These are phyloP conservation scores for Anastatica hierochuntica DNA, from an alignment of 345 rosid genomes.

Conservation along the genomic window DNA sequence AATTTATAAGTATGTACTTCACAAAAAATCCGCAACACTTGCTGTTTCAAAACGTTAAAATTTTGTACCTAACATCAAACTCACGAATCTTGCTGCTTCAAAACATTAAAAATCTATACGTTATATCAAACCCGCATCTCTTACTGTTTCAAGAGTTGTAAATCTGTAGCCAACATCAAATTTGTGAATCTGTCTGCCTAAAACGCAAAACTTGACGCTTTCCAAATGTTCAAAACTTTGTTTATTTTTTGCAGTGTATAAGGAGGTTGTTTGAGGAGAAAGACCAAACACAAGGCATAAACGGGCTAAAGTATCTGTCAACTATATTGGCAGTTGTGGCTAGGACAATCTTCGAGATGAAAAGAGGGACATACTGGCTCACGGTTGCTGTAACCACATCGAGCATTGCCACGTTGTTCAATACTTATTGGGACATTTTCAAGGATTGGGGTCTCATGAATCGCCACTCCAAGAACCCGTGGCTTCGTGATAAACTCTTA, in stretches of 20 bases:
- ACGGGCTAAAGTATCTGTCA: slow-evolving; percentile 49
- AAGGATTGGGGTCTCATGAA: slow-evolving; percentile 72
- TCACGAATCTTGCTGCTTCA: too few relatives aligned
- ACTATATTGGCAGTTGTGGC: slow-evolving; percentile 47
- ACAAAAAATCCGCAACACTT: too few relatives aligned
- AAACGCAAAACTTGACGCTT: too few relatives aligned
- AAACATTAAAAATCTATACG: too few relatives aligned
- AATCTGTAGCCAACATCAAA: too few relatives aligned
- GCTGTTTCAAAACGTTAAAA: too few relatives aligned
- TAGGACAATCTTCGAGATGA: slow-evolving; percentile 33
- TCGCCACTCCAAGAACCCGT: slow-evolving; percentile 48
- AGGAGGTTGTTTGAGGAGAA: slow-evolving; percentile 54
- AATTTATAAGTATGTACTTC: too few relatives aligned
- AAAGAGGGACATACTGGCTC: slow-evolving; percentile 26
- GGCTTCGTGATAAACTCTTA: slow-evolving; percentile 74
- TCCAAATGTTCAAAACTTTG: background rate
- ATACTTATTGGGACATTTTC: slow-evolving; percentile 65
- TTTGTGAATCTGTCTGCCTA: too few relatives aligned
- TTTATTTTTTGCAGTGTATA: slow-evolving; percentile 33
- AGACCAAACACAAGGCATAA: slow-evolving; percentile 33
- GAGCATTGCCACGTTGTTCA: slow-evolving; percentile 38
- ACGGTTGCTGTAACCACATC: slow-evolving; percentile 45
- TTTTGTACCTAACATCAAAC: too few relatives aligned
- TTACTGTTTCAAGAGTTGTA: too few relatives aligned
- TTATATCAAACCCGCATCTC: too few relatives aligned